phyloP scores from a whole-genome alignment of 768 basidiomycete genomes.

The Rhodocollybia butyracea region DNA sequence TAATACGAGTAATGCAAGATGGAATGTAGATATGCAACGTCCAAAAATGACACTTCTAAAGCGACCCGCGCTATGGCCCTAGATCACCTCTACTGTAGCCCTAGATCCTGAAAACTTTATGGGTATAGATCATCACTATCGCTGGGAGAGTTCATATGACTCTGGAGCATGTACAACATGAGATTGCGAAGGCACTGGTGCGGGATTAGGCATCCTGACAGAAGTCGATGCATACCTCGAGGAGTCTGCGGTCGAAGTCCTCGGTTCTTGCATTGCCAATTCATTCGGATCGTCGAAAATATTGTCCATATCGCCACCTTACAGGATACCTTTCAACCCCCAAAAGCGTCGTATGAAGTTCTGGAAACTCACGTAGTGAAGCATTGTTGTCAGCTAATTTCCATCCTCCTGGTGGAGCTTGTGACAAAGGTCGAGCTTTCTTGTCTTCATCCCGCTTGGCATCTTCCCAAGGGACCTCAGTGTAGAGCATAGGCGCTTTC shows the following conservation, averaged over 20 bases:
- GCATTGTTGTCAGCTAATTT: slow-evolving; percentile 50
- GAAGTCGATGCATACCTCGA: background rate
- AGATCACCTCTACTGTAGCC: background rate
- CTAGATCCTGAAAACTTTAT: background rate
- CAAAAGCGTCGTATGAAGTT: background rate
- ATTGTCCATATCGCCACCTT: slow-evolving; percentile 39
- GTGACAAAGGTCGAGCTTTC: slow-evolving; percentile 17
- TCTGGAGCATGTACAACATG: background rate
- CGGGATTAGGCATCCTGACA: background rate
- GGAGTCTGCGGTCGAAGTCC: background rate
- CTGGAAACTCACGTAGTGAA: slow-evolving; percentile 36
- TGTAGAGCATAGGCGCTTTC: slow-evolving; percentile 58
- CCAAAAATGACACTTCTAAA: background rate
- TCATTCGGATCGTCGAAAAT: slow-evolving; percentile 42
- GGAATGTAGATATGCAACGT: background rate
- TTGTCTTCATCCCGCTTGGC: slow-evolving; percentile 40
- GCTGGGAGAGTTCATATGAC: background rate
- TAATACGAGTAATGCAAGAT: background rate
- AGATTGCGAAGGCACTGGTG: background rate
- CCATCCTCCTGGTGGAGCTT: slow-evolving; percentile 40
- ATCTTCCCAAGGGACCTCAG: slow-evolving; percentile 70
- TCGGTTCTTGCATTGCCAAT: slow-evolving; percentile 26
- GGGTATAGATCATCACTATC: background rate
- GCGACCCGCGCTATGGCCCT: background rate
- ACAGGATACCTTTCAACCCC: slow-evolving; percentile 1